Evolutionary conservation across 108 stramenopile species (phyloP).

Genomic region (Skeletonema costatum): DNA sequence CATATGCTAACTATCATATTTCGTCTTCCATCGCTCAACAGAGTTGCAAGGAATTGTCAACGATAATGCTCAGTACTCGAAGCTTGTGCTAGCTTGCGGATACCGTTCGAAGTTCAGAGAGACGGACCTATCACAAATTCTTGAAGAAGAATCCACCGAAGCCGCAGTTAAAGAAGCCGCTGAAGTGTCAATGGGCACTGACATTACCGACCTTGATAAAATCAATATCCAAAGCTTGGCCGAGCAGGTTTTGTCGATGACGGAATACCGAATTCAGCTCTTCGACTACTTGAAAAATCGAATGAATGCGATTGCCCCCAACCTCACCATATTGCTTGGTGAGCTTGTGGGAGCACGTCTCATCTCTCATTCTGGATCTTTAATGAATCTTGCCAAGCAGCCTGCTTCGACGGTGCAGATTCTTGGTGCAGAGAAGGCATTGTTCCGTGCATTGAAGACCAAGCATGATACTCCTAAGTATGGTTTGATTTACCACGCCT

Average conservation of each 20-base stretch:
- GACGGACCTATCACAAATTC: constrained; percentile 90
- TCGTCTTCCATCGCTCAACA: constrained; percentile 20
- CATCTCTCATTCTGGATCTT: constrained; percentile 97
- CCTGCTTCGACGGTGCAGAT: constrained; percentile 99
- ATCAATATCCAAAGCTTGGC: constrained; percentile 92
- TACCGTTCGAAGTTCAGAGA: constrained; percentile 84
- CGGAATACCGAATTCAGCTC: constrained; percentile 98
- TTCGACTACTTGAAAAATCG: constrained; percentile 98
- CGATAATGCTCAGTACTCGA: constrained; percentile 97
- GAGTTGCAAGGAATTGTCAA: constrained; percentile 94
- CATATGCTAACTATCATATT: background rate
- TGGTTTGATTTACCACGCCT: constrained; percentile 99
- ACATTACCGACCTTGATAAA: constrained; percentile 96
- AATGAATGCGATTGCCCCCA: constrained; percentile 99
- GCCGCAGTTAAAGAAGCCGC: constrained; percentile 97
- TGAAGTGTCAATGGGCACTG: constrained; percentile 98
- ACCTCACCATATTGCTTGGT: constrained; percentile 98
- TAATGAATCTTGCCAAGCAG: constrained; percentile 99
- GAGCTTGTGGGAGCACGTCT: constrained; percentile 99
- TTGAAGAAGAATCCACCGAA: constrained; percentile 90
- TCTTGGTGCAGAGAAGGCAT: constrained; percentile 99
- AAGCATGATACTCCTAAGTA: constrained; percentile 99
- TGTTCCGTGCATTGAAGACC: constrained; percentile 99
- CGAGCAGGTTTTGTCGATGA: constrained; percentile 95
- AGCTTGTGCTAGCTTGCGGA: constrained; percentile 92